Conservation (phyloP, 345 rosid species). For the Clarkia xantiana region DNA sequence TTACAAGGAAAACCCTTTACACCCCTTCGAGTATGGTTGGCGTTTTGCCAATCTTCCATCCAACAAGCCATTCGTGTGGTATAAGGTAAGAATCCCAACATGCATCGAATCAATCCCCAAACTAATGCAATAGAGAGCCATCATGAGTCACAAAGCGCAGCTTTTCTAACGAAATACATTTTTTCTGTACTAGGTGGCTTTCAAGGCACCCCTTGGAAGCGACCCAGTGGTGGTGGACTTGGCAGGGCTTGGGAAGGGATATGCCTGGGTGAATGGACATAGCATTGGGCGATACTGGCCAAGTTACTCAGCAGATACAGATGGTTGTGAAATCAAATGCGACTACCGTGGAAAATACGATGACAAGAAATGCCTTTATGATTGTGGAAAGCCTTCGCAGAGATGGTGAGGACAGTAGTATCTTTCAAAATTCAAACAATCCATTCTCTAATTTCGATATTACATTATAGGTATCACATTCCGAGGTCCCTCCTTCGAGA, state of each 20-base stretch:
- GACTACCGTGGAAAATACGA: conserved; percentile 32
- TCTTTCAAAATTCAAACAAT: too few species aligned
- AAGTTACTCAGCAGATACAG: conserved; percentile 13
- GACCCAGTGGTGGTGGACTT: conserved; percentile 65
- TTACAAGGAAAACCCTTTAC: conserved; percentile 1
- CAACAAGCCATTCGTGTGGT: conserved; percentile 33
- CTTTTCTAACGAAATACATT: too few species aligned
- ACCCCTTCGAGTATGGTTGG: conserved; percentile 11
- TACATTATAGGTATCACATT: conserved; percentile 36
- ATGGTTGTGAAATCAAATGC: conserved; percentile 29
- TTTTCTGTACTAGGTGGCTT: conserved; percentile 22
- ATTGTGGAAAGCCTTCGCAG: conserved; percentile 48
- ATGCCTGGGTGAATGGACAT: conserved; percentile 59
- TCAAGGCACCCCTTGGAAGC: conserved; percentile 35
- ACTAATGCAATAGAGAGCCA: too few species aligned
- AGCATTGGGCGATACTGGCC: conserved; percentile 73
- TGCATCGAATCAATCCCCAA: not conserved
- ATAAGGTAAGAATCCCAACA: conserved; percentile 27
- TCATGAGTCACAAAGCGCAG: too few species aligned
- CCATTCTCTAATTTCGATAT: too few species aligned
- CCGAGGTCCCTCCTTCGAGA: conserved; percentile 27
- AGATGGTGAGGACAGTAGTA: conserved; percentile 36
- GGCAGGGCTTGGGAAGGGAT: conserved; percentile 54
- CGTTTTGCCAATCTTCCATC: conserved; percentile 15
- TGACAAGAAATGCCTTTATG: conserved; percentile 17